Evolutionary conservation across 805 yeast species (phyloP), one percentile per base, ranked within the genome.

Genomic region (Lipomyces yamadae): DNA sequence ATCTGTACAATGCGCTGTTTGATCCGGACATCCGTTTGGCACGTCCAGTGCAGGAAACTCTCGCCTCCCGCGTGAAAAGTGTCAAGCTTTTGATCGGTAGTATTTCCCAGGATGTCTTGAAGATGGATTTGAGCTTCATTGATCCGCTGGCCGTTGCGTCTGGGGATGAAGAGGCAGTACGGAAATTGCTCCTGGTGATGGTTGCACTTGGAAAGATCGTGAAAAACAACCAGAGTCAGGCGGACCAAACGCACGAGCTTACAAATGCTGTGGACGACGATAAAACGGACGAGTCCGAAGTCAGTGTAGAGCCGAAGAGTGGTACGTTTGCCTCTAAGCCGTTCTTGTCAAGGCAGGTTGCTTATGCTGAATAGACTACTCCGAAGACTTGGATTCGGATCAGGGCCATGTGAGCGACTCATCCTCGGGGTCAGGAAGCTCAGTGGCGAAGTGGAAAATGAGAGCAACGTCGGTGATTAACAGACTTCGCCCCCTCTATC

Each of bases 81-180:
- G 53, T 60, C 37, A 66, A 66, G 54, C 15, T 66, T 45, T 48
- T 66, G 13, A 62, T 66, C 37, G 69, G 69, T 11, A 66, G 64
- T 1, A 39, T 66, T 15, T 53, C 64, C 30, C 69, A 66, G 63
- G 60, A 66, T 13, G 60, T 66, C 53, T 35, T 63, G 45, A 33
- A 50, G 15, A 57, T 63, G 66, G 66, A 52, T 13, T 24, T 52
- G 34, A 52, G 55, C 34, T 60, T 53, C 37, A 52, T 66, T 52
- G 69, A 66, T 52, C 69, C 69, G 15, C 18, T 62, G 24, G 69
- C 64, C 2, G 62, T 66, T 56, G 60, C 59, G 15, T 11, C 60
- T 10, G 66, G 69, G 3, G 61, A 62, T 15, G 32, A 15, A 15
- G 55, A 34, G 3, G 66, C 69, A 7, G 58, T 56, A 15, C n/a